Conservation (phyloP, 1,284 basidiomycete species). For the Melampsora americana region DNA sequence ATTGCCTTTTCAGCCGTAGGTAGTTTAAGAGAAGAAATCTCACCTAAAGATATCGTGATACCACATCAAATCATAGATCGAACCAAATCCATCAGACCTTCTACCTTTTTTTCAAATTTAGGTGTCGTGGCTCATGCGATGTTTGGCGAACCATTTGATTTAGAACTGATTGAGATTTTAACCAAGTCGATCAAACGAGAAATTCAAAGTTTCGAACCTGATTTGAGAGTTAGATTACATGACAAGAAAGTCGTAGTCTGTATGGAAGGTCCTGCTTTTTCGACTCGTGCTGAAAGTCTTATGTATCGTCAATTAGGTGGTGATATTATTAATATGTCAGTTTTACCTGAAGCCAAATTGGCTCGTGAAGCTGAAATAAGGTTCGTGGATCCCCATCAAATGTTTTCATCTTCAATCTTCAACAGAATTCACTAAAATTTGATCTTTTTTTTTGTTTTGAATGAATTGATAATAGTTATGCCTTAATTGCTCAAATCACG, state of each 20-base stretch:
- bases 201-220: conserved; percentile 60
- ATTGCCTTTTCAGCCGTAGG: conserved; percentile 95
- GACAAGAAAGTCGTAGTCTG: conserved; percentile 81
- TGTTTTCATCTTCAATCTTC: no score
- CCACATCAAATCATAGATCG: conserved; percentile 94
- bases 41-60: conserved; percentile 71
- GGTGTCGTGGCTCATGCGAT: conserved; percentile 83
- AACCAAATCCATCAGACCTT: conserved; percentile 82
- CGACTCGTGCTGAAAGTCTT: conserved; percentile 82
- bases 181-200: conserved; percentile 65
- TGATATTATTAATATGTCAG: conserved; percentile 94
- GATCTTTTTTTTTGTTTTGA: no score
- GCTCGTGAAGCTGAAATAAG: conserved; percentile 90
- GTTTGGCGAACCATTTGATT: conserved; percentile 70
- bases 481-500: conserved; percentile 47
- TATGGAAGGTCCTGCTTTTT: conserved; percentile 96
- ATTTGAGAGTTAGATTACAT: conserved; percentile 63
- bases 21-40: conserved; percentile 87
- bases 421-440: no score
- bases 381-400: conserved; percentile 69
- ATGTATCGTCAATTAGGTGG: conserved; percentile 94
- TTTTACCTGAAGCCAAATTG: conserved; percentile 90
- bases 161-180: conserved; percentile 68
- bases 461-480: conserved; percentile 29
- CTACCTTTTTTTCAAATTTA: conserved; percentile 74